Conservation (phyloP, 768 basidiomycete species). For the Pisolithus sp. region DNA sequence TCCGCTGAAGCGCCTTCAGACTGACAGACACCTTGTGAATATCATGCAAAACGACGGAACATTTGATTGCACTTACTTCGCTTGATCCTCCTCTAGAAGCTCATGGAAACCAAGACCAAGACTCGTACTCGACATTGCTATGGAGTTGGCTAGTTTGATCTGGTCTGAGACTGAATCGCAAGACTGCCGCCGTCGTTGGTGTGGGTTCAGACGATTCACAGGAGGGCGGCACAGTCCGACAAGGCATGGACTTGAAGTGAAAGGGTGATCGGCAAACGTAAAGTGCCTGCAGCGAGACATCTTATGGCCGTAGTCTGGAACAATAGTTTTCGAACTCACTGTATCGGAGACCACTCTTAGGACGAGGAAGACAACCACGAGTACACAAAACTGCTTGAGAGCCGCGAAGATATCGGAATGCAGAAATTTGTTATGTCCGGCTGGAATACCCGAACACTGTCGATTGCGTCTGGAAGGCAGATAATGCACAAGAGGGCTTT, state of each 20-base stretch:
- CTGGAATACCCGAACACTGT: neutral
- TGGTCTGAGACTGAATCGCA: conserved; percentile 26
- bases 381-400: neutral
- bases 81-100: conserved; percentile 17
- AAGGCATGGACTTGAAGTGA: conserved; percentile 2
- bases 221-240: neutral
- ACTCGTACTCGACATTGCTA: conserved; percentile 16
- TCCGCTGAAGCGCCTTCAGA: conserved; percentile 3
- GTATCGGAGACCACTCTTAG: neutral
- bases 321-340: neutral
- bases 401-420: neutral
- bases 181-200: conserved; percentile 13
- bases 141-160: conserved; percentile 20
- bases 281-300: neutral
- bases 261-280: conserved; percentile 1
- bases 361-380: neutral
- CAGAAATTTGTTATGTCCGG: neutral
- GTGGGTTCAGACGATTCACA: conserved; percentile 5
- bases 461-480: neutral
- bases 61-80: conserved; percentile 9
- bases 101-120: conserved; percentile 16
- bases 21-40: neutral
- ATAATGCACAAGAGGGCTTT: neutral
- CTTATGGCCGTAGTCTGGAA: neutral
- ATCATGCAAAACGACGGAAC: neutral